phyloP scores from a whole-genome alignment of 345 rosid species.

The Turritis glabra region DNA sequence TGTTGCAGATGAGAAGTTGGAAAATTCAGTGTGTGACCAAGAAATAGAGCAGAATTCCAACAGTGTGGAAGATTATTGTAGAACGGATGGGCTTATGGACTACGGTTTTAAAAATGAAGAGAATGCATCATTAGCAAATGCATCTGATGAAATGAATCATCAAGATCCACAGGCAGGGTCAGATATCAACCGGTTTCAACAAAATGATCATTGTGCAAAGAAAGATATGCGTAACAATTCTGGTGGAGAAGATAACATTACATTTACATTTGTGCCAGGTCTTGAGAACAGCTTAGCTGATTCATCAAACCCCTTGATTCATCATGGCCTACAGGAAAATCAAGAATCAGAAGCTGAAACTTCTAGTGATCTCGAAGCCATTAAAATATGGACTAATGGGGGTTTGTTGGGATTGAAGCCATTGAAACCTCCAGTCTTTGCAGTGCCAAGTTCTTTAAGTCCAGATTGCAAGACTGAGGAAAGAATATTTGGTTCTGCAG shows the following conservation, averaged over 20 bases:
- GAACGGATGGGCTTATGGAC: not conserved
- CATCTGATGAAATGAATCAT: constrained; percentile 36
- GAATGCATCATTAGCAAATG: constrained; percentile 35
- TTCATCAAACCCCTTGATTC: constrained; percentile 26
- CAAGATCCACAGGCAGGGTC: constrained; percentile 39
- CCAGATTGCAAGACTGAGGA: constrained; percentile 6
- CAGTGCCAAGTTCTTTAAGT: constrained; percentile 25
- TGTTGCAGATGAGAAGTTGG: constrained; percentile 14
- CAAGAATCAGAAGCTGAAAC: constrained; percentile 34
- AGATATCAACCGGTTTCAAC: constrained; percentile 8
- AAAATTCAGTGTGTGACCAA: constrained; percentile 27
- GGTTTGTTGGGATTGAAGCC: constrained; percentile 90
- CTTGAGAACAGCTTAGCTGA: constrained; percentile 4
- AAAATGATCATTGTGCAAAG: constrained; percentile 9
- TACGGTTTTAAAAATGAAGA: constrained; percentile 6
- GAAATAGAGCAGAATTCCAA: constrained; percentile 13
- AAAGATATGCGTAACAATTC: not conserved
- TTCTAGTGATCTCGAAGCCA: constrained; percentile 40
- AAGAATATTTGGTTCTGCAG: not conserved
- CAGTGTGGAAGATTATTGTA: constrained; percentile 10
- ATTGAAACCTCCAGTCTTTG: constrained; percentile 72
- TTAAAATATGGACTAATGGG: constrained; percentile 89
- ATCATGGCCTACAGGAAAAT: constrained; percentile 6
- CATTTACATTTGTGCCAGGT: constrained; percentile 5
- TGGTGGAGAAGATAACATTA: not conserved